Conservation (phyloP, 768 basidiomycete genomes). For the Leccinum longicurvipes region DNA sequence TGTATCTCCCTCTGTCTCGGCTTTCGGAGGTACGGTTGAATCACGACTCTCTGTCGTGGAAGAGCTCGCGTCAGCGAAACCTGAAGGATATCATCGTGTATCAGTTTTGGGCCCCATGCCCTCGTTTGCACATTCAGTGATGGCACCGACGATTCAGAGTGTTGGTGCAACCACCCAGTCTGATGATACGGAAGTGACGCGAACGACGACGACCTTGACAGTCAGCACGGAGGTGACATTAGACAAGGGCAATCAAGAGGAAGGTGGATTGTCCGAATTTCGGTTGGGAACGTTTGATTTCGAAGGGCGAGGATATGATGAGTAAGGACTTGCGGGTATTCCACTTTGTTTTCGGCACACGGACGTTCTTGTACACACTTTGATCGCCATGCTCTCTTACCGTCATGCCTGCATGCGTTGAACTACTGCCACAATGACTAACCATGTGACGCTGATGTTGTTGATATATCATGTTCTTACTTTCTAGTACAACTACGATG, state of each 20-base stretch:
- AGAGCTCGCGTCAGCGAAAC: conserved; percentile 15
- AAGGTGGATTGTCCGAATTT: conserved; percentile 5
- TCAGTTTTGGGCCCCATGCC: conserved; percentile 34
- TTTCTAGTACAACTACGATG: too few relatives aligned
- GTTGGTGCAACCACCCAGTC: conserved; percentile 31
- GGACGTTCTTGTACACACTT: not conserved
- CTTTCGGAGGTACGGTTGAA: conserved; percentile 38
- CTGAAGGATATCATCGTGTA: conserved; percentile 19
- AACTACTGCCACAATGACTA: not conserved
- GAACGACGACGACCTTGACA: conserved; percentile 22
- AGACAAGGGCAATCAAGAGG: conserved; percentile 11
- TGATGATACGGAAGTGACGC: conserved; percentile 28
- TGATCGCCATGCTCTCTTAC: not conserved
- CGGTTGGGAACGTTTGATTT: conserved; percentile 22
- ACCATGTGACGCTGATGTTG: conserved; percentile 7
- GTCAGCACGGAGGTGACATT: conserved; percentile 11
- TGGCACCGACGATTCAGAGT: conserved; percentile 31
- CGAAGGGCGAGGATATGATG: conserved; percentile 13
- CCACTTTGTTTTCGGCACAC: not conserved
- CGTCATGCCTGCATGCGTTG: not conserved
- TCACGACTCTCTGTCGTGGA: conserved; percentile 23
- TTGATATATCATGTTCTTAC: too few relatives aligned
- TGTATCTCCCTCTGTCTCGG: conserved; percentile 49
- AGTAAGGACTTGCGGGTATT: not conserved
- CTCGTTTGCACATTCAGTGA: conserved; percentile 27